These are phyloP conservation scores for Chlamydomonas sp. DNA, from an alignment of 139 green algal genomes.

Conservation along the genomic window DNA sequence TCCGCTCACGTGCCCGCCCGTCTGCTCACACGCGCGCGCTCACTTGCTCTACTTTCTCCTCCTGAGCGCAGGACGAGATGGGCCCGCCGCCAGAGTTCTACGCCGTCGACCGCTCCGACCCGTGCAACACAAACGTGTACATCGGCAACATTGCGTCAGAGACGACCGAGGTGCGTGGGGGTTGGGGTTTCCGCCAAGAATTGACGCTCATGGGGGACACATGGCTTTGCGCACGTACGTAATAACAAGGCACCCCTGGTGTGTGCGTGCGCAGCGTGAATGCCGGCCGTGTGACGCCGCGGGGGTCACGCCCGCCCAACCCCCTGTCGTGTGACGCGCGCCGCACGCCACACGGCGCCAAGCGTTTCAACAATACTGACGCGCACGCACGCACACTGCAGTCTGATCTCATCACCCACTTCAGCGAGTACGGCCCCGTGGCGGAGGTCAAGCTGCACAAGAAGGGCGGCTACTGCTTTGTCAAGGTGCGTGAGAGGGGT, in stretches of 20 bases:
- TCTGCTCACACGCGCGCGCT: background rate
- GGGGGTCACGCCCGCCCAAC: too few species aligned
- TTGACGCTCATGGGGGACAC: too few species aligned
- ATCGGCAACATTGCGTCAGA: slow-evolving; percentile 15
- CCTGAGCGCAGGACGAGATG: background rate
- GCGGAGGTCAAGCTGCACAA: slow-evolving; percentile 60
- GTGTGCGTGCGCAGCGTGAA: too few species aligned
- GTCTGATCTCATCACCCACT: slow-evolving; percentile 2
- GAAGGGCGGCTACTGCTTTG: slow-evolving; percentile 67
- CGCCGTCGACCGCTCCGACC: background rate
- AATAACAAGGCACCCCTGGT: too few species aligned
- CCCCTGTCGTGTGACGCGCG: too few species aligned
- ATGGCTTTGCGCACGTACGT: too few species aligned
- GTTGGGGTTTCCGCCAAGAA: too few species aligned
- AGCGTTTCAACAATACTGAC: too few species aligned
- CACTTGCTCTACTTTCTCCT: background rate
- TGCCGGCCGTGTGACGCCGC: too few species aligned
- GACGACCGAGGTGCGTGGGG: background rate
- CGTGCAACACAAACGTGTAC: slow-evolving; percentile 11
- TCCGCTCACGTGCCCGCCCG: background rate
- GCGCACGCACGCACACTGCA: background rate
- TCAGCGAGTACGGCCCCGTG: slow-evolving; percentile 44
- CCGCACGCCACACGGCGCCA: too few species aligned
- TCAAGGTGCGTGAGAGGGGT: too few species aligned
- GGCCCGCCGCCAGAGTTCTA: background rate